Evolutionary conservation across 306 rosid species (phyloP).

Genomic region (Cercis canadensis): DNA sequence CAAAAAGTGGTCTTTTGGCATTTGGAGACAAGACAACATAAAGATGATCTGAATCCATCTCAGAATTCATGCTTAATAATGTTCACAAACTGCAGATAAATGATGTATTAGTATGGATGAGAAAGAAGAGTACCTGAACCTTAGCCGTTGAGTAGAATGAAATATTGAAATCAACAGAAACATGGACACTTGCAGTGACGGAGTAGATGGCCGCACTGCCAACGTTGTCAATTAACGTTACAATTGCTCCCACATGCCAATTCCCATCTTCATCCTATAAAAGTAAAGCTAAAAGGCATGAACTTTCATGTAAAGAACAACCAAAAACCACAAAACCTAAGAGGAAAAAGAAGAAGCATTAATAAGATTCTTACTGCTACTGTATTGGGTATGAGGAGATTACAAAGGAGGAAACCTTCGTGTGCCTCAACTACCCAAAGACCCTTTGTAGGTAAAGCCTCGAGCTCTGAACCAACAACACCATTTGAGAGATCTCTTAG

Average conservation of each 20-base stretch:
- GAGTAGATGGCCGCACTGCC: constrained; percentile 13
- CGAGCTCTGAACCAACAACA: background rate
- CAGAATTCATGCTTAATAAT: too few species aligned
- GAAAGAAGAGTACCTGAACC: background rate
- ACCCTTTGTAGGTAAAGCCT: constrained; percentile 4
- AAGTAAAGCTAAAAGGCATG: background rate
- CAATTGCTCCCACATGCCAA: constrained; percentile 50
- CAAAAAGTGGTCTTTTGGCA: too few species aligned
- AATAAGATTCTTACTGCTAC: constrained; percentile 24
- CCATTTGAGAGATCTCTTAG: constrained; percentile 22
- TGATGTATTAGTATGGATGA: too few species aligned
- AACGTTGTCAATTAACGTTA: constrained; percentile 34
- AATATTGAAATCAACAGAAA: constrained; percentile 13
- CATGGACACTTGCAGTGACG: background rate
- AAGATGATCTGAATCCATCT: too few species aligned
- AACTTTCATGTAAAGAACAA: background rate
- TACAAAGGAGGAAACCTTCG: constrained; percentile 36
- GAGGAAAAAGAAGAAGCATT: background rate
- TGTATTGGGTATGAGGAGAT: constrained; percentile 17
- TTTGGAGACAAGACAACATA: too few species aligned
- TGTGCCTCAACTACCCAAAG: constrained; percentile 12
- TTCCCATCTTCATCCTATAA: constrained; percentile 52
- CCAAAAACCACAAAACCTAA: background rate
- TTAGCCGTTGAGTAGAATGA: too few species aligned
- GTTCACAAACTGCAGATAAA: too few species aligned